Evolutionary conservation across 495 filamentous ascomycete species (phyloP).

Genomic region (Terfezia boudieri): DNA sequence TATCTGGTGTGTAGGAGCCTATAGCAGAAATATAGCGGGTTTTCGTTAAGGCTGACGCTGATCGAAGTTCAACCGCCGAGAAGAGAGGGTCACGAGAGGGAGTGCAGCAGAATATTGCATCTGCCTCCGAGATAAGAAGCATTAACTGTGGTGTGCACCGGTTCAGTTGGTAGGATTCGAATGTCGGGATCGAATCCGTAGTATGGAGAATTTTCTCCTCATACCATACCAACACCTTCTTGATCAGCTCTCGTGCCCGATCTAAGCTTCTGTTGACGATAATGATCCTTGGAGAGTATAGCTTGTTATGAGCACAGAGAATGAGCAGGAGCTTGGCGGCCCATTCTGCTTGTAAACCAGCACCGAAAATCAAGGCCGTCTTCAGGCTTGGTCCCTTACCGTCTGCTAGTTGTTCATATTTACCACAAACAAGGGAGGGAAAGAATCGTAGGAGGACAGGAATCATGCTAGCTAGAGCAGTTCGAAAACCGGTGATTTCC

Average conservation of each 20-base stretch:
- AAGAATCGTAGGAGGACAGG: conserved; percentile 33
- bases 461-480: conserved; percentile 57
- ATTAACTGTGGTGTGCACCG: not conserved
- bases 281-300: not conserved
- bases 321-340: conserved; percentile 44
- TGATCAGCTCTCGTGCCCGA: not conserved
- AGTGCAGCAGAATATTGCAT: conserved; percentile 68
- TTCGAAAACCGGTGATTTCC: conserved; percentile 81
- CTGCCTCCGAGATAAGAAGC: conserved; percentile 26
- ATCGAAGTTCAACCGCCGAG: conserved; percentile 23
- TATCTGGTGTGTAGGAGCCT: conserved; percentile 62
- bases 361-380: conserved; percentile 50
- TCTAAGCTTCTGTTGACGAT: not conserved
- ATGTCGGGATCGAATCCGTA: not conserved
- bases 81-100: conserved; percentile 39
- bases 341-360: conserved; percentile 82
- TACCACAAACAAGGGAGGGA: not conserved
- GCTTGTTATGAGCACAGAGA: not conserved
- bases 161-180: not conserved
- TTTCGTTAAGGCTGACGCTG: not conserved
- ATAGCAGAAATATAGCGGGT: conserved; percentile 24
- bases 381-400: not conserved
- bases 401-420: not conserved
- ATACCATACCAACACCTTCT: not conserved
- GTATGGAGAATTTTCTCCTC: not conserved